These are phyloP conservation scores for Leccinellum rugosiceps DNA, from an alignment of 768 basidiomycete species.

Conservation along the genomic window DNA sequence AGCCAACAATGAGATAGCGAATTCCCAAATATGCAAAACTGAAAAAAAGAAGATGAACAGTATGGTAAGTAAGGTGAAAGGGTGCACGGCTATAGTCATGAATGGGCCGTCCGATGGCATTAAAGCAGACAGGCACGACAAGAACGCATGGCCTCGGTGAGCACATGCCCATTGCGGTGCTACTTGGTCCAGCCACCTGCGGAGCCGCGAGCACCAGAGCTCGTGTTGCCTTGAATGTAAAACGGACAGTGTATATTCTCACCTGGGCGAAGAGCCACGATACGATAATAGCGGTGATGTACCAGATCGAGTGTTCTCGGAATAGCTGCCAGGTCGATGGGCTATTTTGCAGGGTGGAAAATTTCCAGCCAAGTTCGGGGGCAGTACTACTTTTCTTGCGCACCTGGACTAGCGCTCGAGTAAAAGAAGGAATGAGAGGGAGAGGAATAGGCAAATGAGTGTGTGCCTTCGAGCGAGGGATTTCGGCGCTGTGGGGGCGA, in stretches of 20 bases:
- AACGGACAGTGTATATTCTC: constrained; percentile 1
- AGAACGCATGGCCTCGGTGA: background rate
- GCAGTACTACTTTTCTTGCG: background rate
- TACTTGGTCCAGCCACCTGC: too few species aligned
- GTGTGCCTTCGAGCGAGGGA: background rate
- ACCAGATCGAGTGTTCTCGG: background rate
- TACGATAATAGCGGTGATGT: background rate
- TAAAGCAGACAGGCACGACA: too few species aligned
- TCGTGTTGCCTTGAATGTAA: background rate
- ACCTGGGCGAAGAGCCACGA: constrained; percentile 7
- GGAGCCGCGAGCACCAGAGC: background rate
- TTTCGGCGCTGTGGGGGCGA: background rate
- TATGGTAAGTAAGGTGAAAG: constrained; percentile 6
- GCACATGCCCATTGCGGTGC: background rate
- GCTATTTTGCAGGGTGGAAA: background rate
- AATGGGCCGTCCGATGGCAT: background rate
- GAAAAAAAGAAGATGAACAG: background rate
- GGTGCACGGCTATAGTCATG: background rate
- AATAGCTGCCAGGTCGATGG: constrained; percentile 2
- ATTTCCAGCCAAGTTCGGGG: background rate
- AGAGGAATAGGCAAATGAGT: constrained; percentile 5
- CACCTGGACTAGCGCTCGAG: background rate
- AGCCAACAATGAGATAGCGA: background rate
- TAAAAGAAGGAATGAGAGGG: background rate
- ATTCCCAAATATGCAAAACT: background rate